Conservation (phyloP, 306 rosid species). For the Mucuna pruriens region DNA sequence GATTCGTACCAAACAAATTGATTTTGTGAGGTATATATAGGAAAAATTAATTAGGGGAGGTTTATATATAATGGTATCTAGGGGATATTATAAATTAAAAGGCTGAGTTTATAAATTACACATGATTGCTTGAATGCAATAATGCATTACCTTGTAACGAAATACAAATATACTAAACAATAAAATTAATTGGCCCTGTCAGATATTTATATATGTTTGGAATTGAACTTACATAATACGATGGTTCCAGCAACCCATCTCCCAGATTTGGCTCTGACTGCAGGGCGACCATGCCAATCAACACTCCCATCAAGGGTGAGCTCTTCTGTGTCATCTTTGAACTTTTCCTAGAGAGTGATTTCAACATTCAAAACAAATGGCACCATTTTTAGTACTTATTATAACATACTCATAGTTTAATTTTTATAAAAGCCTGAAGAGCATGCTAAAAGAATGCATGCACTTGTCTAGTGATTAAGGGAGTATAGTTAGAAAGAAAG, state of each 20-base stretch:
- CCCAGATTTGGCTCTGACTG: constrained; percentile 82
- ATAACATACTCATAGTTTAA: background rate
- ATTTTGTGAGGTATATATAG: background rate
- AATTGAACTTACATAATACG: constrained; percentile 80
- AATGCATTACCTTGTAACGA: background rate
- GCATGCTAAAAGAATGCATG: background rate
- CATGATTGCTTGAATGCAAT: too few species aligned
- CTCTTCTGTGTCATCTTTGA: constrained; percentile 58
- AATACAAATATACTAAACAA: too few species aligned
- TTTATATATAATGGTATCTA: background rate
- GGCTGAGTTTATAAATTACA: background rate
- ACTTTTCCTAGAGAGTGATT: constrained; percentile 48
- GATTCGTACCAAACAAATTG: background rate
- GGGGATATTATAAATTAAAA: too few species aligned
- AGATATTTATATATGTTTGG: background rate
- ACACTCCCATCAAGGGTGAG: constrained; percentile 82
- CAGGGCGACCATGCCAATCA: constrained; percentile 83
- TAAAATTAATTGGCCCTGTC: background rate
- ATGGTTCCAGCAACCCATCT: constrained; percentile 88
- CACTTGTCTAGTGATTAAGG: background rate
- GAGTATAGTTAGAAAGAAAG: background rate
- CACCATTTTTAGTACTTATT: background rate
- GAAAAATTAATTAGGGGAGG: background rate
- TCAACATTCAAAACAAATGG: background rate
- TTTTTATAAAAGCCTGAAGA: background rate